Percentiles rank a stretch among this genome's conserved stretches.
Evolutionary conservation across 2,329 filamentous ascomycete genomes (phyloP).

Genomic region (Stemphylium lycopersici): DNA sequence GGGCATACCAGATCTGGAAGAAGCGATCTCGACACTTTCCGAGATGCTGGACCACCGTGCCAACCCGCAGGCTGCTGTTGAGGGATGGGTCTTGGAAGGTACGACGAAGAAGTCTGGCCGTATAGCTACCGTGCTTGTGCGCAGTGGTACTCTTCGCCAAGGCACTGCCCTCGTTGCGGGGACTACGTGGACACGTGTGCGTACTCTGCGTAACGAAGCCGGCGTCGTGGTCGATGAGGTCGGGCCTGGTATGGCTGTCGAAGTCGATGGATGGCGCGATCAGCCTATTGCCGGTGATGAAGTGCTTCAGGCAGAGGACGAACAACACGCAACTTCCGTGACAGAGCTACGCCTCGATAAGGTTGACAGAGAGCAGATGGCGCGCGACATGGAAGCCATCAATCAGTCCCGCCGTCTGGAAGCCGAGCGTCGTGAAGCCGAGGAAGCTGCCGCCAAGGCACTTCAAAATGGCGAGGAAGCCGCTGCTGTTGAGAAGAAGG

Average conservation of each 20-base stretch:
- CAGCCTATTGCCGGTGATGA: conserved; percentile 85
- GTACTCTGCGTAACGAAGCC: conserved; percentile 82
- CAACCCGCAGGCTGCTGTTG: conserved; percentile 74
- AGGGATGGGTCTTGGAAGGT: conserved; percentile 94
- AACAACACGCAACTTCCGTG: conserved; percentile 78
- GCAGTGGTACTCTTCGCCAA: conserved; percentile 79
- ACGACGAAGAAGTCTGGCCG: conserved; percentile 84
- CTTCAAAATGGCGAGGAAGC: conserved; percentile 25
- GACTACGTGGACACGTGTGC: conserved; percentile 84
- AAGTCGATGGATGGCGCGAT: conserved; percentile 93
- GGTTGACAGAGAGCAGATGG: conserved; percentile 68
- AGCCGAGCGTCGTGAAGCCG: conserved; percentile 67
- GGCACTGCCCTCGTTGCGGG: conserved; percentile 90
- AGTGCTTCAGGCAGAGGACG: conserved; percentile 80
- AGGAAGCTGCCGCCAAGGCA: conserved; percentile 54
- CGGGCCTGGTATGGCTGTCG: conserved; percentile 85
- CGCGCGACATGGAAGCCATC: conserved; percentile 75
- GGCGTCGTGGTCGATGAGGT: conserved; percentile 75
- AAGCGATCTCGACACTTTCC: conserved; percentile 82
- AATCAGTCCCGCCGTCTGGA: conserved; percentile 67
- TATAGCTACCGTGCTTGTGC: conserved; percentile 86
- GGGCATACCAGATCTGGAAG: conserved; percentile 91
- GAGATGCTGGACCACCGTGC: conserved; percentile 92
- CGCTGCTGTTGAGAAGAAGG: conserved; percentile 49
- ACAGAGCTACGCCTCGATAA: conserved; percentile 77